phyloP scores from a whole-genome alignment of 768 basidiomycete genomes.

The Lactifluus echinatus region DNA sequence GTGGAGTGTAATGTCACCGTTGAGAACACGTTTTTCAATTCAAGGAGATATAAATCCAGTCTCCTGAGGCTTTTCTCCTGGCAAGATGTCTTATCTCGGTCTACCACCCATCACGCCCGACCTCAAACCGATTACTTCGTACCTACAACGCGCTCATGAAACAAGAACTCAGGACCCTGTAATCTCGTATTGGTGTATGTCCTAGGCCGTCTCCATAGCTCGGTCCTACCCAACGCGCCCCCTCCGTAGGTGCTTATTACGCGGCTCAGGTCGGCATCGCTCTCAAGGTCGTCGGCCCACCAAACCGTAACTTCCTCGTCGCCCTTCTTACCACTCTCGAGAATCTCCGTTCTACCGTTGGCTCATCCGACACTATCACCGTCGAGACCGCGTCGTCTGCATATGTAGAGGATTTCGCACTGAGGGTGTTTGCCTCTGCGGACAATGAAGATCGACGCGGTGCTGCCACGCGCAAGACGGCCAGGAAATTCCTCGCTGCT shows the following conservation, averaged over 20 bases:
- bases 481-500: slow-evolving; percentile 91
- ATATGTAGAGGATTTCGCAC: slow-evolving; percentile 92
- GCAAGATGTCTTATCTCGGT: slow-evolving; percentile 33
- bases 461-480: slow-evolving; percentile 74
- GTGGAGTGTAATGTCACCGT: too few relatives aligned
- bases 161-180: slow-evolving; percentile 74
- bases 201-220: background rate
- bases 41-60: too few relatives aligned
- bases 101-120: slow-evolving; percentile 51
- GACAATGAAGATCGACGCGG: slow-evolving; percentile 88
- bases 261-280: slow-evolving; percentile 83
- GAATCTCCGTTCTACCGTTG: slow-evolving; percentile 66
- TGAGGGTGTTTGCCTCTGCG: slow-evolving; percentile 79
- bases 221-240: slow-evolving; percentile 5
- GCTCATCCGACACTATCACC: slow-evolving; percentile 69
- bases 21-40: background rate
- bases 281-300: slow-evolving; percentile 54
- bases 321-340: slow-evolving; percentile 74
- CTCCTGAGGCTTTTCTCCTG: too few relatives aligned
- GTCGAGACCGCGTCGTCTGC: slow-evolving; percentile 76
- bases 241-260: slow-evolving; percentile 71
- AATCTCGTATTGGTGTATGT: slow-evolving; percentile 93
- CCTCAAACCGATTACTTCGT: slow-evolving; percentile 67
- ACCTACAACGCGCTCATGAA: slow-evolving; percentile 86
- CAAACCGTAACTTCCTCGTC: slow-evolving; percentile 61